These are phyloP conservation scores for Claviceps arundinis DNA, from an alignment of 2,329 filamentous ascomycete species.

Conservation along the genomic window DNA sequence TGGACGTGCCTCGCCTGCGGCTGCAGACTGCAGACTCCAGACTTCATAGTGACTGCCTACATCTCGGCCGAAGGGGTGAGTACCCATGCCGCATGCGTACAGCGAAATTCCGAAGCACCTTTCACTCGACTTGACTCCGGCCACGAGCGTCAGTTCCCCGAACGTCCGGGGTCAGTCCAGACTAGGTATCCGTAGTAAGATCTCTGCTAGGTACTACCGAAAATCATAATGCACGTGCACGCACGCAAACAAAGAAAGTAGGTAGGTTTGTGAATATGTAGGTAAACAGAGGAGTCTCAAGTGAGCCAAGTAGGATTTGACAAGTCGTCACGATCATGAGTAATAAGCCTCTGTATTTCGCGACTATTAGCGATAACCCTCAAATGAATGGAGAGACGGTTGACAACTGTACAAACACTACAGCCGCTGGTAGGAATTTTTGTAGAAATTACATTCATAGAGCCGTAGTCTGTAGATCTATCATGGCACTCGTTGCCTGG, in stretches of 20 bases:
- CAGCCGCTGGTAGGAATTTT: too few relatives aligned
- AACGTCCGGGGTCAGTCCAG: slow-evolving; percentile 6
- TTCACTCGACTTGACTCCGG: not conserved
- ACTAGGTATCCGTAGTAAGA: not conserved
- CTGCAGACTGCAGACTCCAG: not conserved
- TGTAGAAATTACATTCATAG: too few relatives aligned
- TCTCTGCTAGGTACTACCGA: not conserved
- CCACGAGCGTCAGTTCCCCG: not conserved
- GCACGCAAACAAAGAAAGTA: not conserved
- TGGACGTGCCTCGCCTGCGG: not conserved
- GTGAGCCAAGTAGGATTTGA: too few relatives aligned
- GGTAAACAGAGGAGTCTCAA: not conserved
- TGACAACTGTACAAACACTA: too few relatives aligned
- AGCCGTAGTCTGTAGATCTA: too few relatives aligned
- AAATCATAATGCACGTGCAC: not conserved
- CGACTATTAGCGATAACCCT: too few relatives aligned
- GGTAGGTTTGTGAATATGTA: not conserved
- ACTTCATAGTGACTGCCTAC: not conserved
- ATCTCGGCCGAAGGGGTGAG: slow-evolving; percentile 7
- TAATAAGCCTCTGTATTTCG: not conserved
- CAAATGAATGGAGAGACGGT: too few relatives aligned
- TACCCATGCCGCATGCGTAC: not conserved
- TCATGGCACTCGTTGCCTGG: too few relatives aligned
- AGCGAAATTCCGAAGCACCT: not conserved
- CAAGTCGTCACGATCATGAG: not conserved